phyloP scores from a whole-genome alignment of 2,329 filamentous ascomycete genomes.

The Penicillium sp. region DNA sequence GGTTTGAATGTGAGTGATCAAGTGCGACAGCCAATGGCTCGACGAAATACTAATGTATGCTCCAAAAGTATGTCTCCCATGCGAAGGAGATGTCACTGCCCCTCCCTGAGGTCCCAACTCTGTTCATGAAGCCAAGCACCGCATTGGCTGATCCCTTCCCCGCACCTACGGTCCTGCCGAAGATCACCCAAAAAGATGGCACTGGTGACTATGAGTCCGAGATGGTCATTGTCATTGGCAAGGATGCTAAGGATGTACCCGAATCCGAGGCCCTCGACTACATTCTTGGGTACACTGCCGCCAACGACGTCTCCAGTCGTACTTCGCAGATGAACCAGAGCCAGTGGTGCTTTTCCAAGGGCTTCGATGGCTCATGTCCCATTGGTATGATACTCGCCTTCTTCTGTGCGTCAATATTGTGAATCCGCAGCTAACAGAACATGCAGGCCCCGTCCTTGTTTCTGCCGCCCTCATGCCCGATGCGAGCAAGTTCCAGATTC shows the following conservation, averaged over 20 bases:
- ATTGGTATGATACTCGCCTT: conserved; percentile 35
- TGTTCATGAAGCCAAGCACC: conserved; percentile 59
- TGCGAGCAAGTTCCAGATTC: conserved; percentile 33
- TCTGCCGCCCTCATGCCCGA: conserved; percentile 37
- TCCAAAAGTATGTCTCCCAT: conserved; percentile 47
- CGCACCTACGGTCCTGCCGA: conserved; percentile 53
- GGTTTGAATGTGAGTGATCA: conserved; percentile 51
- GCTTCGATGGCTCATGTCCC: conserved; percentile 58
- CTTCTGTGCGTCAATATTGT: background rate
- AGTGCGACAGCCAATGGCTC: background rate
- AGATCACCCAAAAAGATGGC: conserved; percentile 52
- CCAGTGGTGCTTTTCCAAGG: conserved; percentile 60
- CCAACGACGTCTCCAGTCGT: conserved; percentile 63
- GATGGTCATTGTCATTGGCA: conserved; percentile 57
- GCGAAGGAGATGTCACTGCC: conserved; percentile 53
- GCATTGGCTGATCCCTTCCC: conserved; percentile 55
- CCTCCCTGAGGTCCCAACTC: conserved; percentile 54
- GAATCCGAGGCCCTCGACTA: conserved; percentile 58
- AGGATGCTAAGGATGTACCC: conserved; percentile 53
- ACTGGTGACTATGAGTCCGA: conserved; percentile 61
- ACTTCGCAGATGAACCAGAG: conserved; percentile 54
- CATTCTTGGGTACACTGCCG: conserved; percentile 62
- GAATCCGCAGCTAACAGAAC: background rate
- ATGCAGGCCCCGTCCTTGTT: conserved; percentile 51
- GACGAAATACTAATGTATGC: background rate